Conservation (phyloP, 1,139 yeast species). For the Maudiozyma humilis region DNA sequence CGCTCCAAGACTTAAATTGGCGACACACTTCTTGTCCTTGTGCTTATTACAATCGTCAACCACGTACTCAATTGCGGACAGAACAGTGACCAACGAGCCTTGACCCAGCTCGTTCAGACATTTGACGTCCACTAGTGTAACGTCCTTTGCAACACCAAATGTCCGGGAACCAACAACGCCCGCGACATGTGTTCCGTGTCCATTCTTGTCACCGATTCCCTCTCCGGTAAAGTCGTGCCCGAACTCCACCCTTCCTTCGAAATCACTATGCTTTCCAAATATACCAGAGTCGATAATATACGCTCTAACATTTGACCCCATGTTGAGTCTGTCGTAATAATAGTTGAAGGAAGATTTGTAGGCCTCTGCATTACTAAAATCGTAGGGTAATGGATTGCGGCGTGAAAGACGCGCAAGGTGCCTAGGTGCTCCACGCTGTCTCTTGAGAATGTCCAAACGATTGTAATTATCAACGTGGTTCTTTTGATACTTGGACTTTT, state of each 20-base stretch:
- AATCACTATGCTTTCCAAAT: constrained; percentile 49
- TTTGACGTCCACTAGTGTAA: constrained; percentile 58
- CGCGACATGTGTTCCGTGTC: constrained; percentile 83
- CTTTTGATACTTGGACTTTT: not conserved
- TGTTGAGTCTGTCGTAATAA: constrained; percentile 37
- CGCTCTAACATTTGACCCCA: constrained; percentile 51
- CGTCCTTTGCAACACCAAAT: constrained; percentile 73
- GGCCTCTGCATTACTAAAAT: constrained; percentile 18
- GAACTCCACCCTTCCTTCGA: constrained; percentile 50
- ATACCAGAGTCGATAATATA: constrained; percentile 82
- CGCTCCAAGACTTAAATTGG: constrained; percentile 77
- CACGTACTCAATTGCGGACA: constrained; percentile 65
- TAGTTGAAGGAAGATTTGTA: constrained; percentile 31
- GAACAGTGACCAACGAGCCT: constrained; percentile 59
- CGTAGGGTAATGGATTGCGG: constrained; percentile 34
- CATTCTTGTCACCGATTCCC: constrained; percentile 56
- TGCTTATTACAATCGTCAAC: constrained; percentile 45
- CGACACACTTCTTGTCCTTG: constrained; percentile 44
- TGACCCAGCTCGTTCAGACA: constrained; percentile 57
- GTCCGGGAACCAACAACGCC: constrained; percentile 74
- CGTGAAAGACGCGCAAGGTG: constrained; percentile 62
- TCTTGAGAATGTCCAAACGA: constrained; percentile 24
- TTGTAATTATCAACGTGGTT: constrained; percentile 23
- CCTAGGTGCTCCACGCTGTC: constrained; percentile 46
- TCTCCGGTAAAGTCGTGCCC: constrained; percentile 60